Percentiles rank a stretch among this genome's conserved stretches.
Conservation (phyloP, 495 filamentous ascomycete species). For the Hyaloscypha hepaticicola region DNA sequence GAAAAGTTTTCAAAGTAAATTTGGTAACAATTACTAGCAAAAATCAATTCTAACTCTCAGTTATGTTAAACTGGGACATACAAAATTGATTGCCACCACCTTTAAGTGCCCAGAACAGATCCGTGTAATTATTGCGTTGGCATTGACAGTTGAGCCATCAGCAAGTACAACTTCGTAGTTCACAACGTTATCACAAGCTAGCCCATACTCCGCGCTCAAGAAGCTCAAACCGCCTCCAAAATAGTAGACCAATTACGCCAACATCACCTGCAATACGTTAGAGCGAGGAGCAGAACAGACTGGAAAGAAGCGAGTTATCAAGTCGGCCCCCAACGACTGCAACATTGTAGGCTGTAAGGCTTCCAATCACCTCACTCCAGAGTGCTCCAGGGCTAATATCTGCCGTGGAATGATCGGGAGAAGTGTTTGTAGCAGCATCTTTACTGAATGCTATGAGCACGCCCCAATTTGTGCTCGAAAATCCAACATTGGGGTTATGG, state of each 20-base stretch:
- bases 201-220: constrained; percentile 41
- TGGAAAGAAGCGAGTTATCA: constrained; percentile 4
- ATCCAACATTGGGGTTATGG: constrained; percentile 43
- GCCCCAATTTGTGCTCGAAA: constrained; percentile 39
- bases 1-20: constrained; percentile 46
- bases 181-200: constrained; percentile 47
- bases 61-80: not conserved
- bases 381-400: constrained; percentile 13
- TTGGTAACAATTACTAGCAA: constrained; percentile 45
- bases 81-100: constrained; percentile 56
- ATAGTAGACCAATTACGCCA: constrained; percentile 55
- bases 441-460: constrained; percentile 42
- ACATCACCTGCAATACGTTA: constrained; percentile 31
- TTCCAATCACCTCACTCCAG: constrained; percentile 9
- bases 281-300: not conserved
- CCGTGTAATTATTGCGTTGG: constrained; percentile 42
- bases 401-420: constrained; percentile 9
- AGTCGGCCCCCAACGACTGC: constrained; percentile 17
- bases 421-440: not conserved
- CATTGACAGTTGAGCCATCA: constrained; percentile 47
- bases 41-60: not conserved
- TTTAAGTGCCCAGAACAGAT: constrained; percentile 55
- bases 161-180: constrained; percentile 51
- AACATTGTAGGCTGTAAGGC: not conserved
- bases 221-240: constrained; percentile 44